These are phyloP conservation scores for Fusarium sp. DNA, from an alignment of 2,329 filamentous ascomycete species.

Conservation along the genomic window DNA sequence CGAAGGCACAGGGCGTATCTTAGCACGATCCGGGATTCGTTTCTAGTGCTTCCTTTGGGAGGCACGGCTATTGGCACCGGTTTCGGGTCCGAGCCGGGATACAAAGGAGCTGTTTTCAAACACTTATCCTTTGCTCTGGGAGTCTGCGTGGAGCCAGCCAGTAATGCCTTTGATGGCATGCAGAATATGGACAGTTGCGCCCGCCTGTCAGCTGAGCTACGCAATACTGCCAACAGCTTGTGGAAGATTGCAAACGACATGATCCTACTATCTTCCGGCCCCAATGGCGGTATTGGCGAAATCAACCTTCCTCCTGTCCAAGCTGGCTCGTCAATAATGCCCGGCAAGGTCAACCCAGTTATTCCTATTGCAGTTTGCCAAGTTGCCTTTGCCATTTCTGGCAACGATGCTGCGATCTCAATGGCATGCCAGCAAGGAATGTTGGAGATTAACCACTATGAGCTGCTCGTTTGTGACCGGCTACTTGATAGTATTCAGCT, in stretches of 20 bases:
- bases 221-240: constrained; percentile 12
- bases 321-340: constrained; percentile 12
- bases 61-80: constrained; percentile 17
- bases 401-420: neutral
- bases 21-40: neutral
- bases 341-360: constrained; percentile 11
- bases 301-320: constrained; percentile 6
- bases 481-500: constrained; percentile 5
- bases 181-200: constrained; percentile 14
- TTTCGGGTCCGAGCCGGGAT: neutral
- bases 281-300: constrained; percentile 3
- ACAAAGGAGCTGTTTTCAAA: neutral
- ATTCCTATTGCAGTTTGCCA: constrained; percentile 11
- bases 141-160: neutral
- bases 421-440: constrained; percentile 14
- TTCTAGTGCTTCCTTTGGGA: neutral
- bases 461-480: constrained; percentile 4
- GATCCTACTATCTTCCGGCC: constrained; percentile 7
- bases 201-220: constrained; percentile 6
- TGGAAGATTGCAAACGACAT: constrained; percentile 19
- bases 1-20: constrained; percentile 5
- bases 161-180: constrained; percentile 11
- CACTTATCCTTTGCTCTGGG: neutral
- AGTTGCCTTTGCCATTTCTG: constrained; percentile 4
- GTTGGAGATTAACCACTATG: constrained; percentile 15